Base-by-base conservation (phyloP, 2,329 filamentous ascomycete genomes). In the Colletotrichum tropicale region DNA sequence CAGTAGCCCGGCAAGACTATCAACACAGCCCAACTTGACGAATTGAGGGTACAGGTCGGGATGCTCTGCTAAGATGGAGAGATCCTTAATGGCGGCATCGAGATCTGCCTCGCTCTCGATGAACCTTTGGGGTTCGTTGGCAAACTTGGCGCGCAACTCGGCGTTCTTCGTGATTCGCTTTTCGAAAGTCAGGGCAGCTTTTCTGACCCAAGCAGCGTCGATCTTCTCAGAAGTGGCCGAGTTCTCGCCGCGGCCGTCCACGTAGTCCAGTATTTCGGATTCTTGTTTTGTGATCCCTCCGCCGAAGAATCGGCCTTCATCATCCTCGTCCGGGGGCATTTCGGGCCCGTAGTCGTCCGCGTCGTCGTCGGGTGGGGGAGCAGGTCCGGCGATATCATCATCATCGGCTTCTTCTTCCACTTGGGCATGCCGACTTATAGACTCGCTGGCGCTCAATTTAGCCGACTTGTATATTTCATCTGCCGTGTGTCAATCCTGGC, bases 291-390 rank as follows among this genome's bases (percentile, higher is more conserved):
- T 95, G 80, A 99, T 94, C 38, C 97, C 97, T 70, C 96, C 95
- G 58, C 96, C 97, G 80, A 98, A 99, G 87, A 99, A 99, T 13
- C 97, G 93, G 1, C 96, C 97, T 78, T 98, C 97, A 69, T 98
- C 95, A 80, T 98, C 95, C 80, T 98, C 96, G 79, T 96, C 94
- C 12, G 61, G 71, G n/a, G 71, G 66, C 52, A 75, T 70, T 32
- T 76, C 74, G 18, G 74, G 65, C 71, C 80, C 83, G 12, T 76
- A 77, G 61, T 82, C 83, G 5, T 81, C 82, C 64, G 82, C 83
- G 64, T 91, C 91, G 5, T 81, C 82, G 64, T 91, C 88, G 74
- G 90, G 88, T 16, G 86, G 83, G 38, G 89, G 87, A 6, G 85
- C 82, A 18, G 90, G 85, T 58, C 91, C 88, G 4, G 88, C 87